Evolutionary conservation across 257 asterid species (phyloP).

Genomic region (Solanum lycopersicoides): DNA sequence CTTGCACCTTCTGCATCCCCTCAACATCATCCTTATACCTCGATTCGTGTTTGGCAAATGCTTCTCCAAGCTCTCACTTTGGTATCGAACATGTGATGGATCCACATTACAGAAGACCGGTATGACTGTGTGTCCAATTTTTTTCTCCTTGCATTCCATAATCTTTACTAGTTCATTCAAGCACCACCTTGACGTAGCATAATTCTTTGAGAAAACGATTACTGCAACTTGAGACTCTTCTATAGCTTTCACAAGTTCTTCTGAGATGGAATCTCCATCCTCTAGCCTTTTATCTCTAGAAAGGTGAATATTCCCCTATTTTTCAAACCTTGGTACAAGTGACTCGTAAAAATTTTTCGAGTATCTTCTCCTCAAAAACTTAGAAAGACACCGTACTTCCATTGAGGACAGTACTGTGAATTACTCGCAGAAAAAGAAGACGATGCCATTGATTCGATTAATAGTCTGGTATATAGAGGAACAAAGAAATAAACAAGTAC

Average conservation of each 20-base stretch:
- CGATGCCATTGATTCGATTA: background rate
- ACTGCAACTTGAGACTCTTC: background rate
- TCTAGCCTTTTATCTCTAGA: background rate
- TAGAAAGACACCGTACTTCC: background rate
- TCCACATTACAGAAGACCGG: background rate
- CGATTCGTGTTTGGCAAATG: background rate
- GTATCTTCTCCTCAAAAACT: background rate
- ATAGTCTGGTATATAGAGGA: background rate
- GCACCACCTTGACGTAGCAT: background rate
- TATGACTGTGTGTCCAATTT: background rate
- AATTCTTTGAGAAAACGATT: background rate
- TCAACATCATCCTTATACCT: background rate
- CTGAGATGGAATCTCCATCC: background rate
- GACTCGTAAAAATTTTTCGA: fast-evolving
- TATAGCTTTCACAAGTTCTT: background rate
- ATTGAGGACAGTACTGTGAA: background rate
- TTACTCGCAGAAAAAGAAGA: background rate
- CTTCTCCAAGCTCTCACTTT: background rate
- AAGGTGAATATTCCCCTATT: background rate
- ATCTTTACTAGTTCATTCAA: background rate
- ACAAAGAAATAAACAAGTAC: background rate
- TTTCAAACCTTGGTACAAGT: background rate
- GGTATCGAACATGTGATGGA: background rate
- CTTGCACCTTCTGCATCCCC: background rate
- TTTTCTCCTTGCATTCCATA: background rate